Conservation (phyloP, 2,329 filamentous ascomycete species). For the Microcyclospora tardicrescens region DNA sequence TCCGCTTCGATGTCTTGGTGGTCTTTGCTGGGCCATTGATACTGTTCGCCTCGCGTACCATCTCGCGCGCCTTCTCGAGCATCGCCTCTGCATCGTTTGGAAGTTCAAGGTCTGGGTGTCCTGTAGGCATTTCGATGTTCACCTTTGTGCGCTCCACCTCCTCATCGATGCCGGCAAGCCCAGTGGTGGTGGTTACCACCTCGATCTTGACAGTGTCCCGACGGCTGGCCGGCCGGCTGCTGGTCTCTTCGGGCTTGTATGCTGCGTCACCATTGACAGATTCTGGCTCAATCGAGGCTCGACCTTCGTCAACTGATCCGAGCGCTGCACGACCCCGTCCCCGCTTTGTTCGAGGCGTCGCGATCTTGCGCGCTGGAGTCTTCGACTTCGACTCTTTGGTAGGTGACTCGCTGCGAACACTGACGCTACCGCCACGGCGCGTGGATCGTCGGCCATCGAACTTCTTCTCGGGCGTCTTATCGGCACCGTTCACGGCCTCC, state of each 20-base stretch:
- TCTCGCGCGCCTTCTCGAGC: conserved; percentile 74
- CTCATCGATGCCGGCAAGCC: conserved; percentile 42
- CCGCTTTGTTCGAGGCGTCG: conserved; percentile 40
- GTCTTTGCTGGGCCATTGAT: conserved; percentile 17
- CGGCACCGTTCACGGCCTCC: conserved; percentile 5
- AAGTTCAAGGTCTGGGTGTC: conserved; percentile 52
- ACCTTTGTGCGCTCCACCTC: conserved; percentile 62
- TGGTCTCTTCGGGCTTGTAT: too few relatives aligned
- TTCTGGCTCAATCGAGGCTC: conserved; percentile 14
- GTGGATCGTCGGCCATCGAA: conserved; percentile 12
- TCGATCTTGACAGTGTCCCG: conserved; percentile 51
- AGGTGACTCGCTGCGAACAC: conserved; percentile 47
- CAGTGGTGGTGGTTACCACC: conserved; percentile 51
- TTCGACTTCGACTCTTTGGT: conserved; percentile 31
- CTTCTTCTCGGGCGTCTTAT: conserved; percentile 4
- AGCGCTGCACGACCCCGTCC: conserved; percentile 30
- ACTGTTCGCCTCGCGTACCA: conserved; percentile 56
- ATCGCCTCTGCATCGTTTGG: conserved; percentile 70
- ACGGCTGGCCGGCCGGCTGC: too few relatives aligned
- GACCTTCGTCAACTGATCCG: conserved; percentile 17
- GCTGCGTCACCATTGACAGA: conserved; percentile 3
- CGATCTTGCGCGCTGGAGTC: conserved; percentile 33
- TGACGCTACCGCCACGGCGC: conserved; percentile 38
- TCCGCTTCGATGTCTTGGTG: conserved; percentile 50
- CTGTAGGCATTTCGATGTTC: conserved; percentile 61